phyloP scores from a whole-genome alignment of 257 asterid genomes.

The Penstemon eatonii region DNA sequence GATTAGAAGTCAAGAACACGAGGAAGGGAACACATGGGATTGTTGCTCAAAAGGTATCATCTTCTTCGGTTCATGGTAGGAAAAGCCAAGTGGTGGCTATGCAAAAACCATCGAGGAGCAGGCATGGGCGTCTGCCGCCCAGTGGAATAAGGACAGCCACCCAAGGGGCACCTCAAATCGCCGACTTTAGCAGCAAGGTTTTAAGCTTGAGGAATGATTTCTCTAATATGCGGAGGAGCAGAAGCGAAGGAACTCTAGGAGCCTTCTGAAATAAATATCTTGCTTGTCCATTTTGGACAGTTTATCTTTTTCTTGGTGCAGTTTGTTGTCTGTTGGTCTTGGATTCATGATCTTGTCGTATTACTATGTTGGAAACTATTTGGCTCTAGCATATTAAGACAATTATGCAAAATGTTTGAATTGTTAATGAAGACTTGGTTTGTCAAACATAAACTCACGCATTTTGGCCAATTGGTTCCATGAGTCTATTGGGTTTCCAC shows the following conservation, averaged over 20 bases:
- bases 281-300: too few species aligned
- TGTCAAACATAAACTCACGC: too few species aligned
- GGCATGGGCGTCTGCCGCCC: conserved; percentile 62
- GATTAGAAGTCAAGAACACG: conserved; percentile 44
- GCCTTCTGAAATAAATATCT: conserved; percentile 16
- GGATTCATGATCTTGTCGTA: too few species aligned
- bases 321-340: too few species aligned
- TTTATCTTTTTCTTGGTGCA: too few species aligned
- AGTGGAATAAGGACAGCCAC: conserved; percentile 44
- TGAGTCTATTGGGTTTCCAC: too few species aligned
- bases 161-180: conserved; percentile 31
- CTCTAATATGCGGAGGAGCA: conserved; percentile 59
- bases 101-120: conserved; percentile 46
- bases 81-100: conserved; percentile 52
- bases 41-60: conserved; percentile 45
- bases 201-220: conserved; percentile 45
- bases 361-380: too few species aligned
- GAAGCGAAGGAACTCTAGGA: conserved; percentile 85
- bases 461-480: too few species aligned
- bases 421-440: too few species aligned
- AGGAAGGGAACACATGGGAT: conserved; percentile 58
- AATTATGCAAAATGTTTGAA: too few species aligned
- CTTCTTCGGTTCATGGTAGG: conserved; percentile 57
- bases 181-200: conserved; percentile 43
- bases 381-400: too few species aligned